Percentiles rank a stretch among this genome's conserved stretches.
phyloP scores from a whole-genome alignment of 164 flowering plant genomes.

The Tetracentron sinense region DNA sequence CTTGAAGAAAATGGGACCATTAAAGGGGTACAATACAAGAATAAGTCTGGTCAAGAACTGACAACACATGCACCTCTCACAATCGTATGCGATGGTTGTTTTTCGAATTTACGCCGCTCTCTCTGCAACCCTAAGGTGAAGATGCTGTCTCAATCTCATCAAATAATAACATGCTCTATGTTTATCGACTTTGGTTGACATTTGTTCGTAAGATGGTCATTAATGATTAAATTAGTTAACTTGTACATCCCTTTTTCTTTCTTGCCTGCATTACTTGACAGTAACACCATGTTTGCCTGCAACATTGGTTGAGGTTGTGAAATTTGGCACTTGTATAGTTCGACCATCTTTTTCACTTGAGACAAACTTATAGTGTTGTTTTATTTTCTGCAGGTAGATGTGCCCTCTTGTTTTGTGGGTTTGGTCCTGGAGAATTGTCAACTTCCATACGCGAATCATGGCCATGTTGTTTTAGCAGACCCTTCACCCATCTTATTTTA shows the following conservation, averaged over 20 bases:
- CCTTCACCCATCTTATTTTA: slow-evolving; percentile 92
- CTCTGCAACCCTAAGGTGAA: slow-evolving; percentile 79
- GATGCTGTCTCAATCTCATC: not conserved
- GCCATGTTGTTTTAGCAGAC: slow-evolving; percentile 80
- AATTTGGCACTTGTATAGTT: no score
- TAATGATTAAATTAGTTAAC: no score
- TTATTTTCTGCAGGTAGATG: slow-evolving; percentile 58
- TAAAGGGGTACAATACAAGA: slow-evolving; percentile 73
- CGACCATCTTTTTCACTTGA: no score
- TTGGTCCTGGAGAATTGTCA: slow-evolving; percentile 76
- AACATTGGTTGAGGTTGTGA: no score
- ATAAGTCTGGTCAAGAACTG: slow-evolving; percentile 55
- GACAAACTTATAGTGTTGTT: not conserved
- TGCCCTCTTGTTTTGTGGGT: slow-evolving; percentile 90
- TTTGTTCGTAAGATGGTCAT: no score
- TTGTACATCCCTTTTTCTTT: no score
- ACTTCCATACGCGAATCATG: slow-evolving; percentile 86
- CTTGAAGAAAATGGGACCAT: slow-evolving; percentile 77
- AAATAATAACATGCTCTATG: not conserved
- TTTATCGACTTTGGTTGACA: not conserved
- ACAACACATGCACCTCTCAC: slow-evolving; percentile 78
- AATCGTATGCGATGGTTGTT: slow-evolving; percentile 92
- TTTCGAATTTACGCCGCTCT: slow-evolving; percentile 84
- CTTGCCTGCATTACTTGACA: no score
- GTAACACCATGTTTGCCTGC: no score